phyloP scores from a whole-genome alignment of 176 grass and related monocot species.

The Tillandsia leiboldiana region DNA sequence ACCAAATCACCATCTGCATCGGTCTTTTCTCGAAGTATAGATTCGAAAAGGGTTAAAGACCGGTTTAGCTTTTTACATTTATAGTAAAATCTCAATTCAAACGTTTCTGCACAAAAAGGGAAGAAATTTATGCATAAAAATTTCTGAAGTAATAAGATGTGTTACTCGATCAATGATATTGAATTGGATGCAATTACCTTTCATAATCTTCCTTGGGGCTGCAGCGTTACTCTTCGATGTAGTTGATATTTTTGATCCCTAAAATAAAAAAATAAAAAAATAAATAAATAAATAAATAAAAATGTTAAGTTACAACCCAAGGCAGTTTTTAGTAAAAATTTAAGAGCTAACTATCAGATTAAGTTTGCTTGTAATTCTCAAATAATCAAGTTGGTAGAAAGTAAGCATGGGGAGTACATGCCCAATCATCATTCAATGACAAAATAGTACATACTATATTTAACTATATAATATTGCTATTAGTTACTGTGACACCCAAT shows the following conservation, averaged over 20 bases:
- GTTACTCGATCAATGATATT: too few relatives aligned
- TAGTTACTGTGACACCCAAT: not conserved
- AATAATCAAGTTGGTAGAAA: not conserved
- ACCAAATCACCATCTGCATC: slow-evolving; percentile 25
- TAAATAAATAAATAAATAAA: not conserved
- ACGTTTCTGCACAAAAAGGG: slow-evolving; percentile 8
- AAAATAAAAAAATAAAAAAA: not conserved
- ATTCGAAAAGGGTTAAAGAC: slow-evolving; percentile 41
- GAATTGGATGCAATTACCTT: slow-evolving; percentile 2
- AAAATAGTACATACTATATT: not conserved
- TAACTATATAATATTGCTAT: not conserved
- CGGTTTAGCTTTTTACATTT: slow-evolving; percentile 27
- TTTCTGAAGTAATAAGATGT: not conserved
- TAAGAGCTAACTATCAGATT: not conserved
- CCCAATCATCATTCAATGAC: not conserved
- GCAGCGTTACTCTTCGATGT: not conserved
- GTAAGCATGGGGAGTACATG: not conserved
- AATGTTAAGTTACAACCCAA: too few relatives aligned
- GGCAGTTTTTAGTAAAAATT: too few relatives aligned
- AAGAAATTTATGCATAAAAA: not conserved
- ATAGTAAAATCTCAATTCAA: slow-evolving; percentile 40
- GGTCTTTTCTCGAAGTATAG: slow-evolving; percentile 26
- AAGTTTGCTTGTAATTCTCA: not conserved
- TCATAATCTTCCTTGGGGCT: slow-evolving; percentile 7
- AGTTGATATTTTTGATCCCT: slow-evolving; percentile 9